These are phyloP conservation scores for Boletus patriciae DNA, from an alignment of 768 basidiomycete genomes.

Conservation along the genomic window DNA sequence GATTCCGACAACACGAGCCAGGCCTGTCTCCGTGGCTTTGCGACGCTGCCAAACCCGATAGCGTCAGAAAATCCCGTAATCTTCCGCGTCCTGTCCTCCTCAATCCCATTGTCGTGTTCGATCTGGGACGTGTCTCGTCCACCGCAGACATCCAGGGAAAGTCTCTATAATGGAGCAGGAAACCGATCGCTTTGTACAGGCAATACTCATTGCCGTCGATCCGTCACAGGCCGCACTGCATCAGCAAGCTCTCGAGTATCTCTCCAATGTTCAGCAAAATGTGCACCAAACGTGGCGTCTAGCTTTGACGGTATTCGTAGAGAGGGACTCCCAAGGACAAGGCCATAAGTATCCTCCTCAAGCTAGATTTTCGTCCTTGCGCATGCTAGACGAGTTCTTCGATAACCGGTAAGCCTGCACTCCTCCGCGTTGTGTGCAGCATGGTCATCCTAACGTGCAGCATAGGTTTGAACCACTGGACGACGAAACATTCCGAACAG, in stretches of 20 bases:
- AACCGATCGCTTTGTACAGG: conserved; percentile 75
- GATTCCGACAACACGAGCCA: neutral
- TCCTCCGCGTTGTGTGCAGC: neutral
- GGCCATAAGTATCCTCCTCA: conserved; percentile 64
- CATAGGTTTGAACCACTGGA: conserved; percentile 65
- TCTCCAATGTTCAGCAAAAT: conserved; percentile 75
- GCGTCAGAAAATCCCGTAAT: neutral
- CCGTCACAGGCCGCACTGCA: conserved; percentile 69
- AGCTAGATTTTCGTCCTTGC: conserved; percentile 77
- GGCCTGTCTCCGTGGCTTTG: neutral
- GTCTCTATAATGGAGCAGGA: conserved; percentile 63
- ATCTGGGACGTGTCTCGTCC: conserved; percentile 19
- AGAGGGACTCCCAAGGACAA: conserved; percentile 55
- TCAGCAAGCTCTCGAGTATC: conserved; percentile 83
- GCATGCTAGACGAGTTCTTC: conserved; percentile 79
- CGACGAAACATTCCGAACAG: conserved; percentile 62
- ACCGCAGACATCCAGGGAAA: conserved; percentile 14
- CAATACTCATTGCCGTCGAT: conserved; percentile 86
- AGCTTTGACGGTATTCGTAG: conserved; percentile 72
- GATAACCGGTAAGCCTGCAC: conserved; percentile 69
- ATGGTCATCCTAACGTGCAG: conserved; percentile 8
- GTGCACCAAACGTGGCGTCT: conserved; percentile 77
- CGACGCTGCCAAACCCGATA: conserved; percentile 1
- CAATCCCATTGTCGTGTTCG: conserved; percentile 5
- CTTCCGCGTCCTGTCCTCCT: neutral